Conservation (phyloP, 441 rosid genomes). For the Aleurites moluccanus region DNA sequence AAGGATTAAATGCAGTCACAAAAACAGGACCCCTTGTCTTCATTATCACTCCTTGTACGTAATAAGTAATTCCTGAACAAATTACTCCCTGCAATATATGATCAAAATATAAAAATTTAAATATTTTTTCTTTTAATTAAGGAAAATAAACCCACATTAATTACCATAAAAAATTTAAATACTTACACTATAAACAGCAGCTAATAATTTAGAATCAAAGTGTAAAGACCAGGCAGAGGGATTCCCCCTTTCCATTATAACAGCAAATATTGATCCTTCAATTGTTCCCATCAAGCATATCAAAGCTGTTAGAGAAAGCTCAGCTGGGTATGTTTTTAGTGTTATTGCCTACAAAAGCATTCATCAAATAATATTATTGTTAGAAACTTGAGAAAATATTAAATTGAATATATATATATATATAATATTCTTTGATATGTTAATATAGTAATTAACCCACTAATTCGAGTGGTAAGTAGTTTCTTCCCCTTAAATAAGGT, state of each 20-base stretch:
- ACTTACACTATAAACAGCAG: slow-evolving; percentile 77
- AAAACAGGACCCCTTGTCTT: slow-evolving; percentile 82
- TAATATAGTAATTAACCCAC: too few relatives aligned
- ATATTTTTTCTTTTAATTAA: too few relatives aligned
- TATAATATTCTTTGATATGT: too few relatives aligned
- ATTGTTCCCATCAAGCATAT: slow-evolving; percentile 74
- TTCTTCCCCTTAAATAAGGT: too few relatives aligned
- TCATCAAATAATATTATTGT: too few relatives aligned
- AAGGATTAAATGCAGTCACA: slow-evolving; percentile 79
- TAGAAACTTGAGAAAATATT: neutral
- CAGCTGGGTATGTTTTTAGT: slow-evolving; percentile 64
- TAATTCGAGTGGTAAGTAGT: too few relatives aligned
- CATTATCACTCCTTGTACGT: slow-evolving; percentile 74
- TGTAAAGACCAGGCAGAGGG: slow-evolving; percentile 57
- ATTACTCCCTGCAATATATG: slow-evolving; percentile 61
- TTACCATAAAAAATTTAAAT: neutral
- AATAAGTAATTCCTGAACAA: slow-evolving; percentile 77
- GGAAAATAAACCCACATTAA: too few relatives aligned
- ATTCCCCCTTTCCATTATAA: slow-evolving; percentile 59
- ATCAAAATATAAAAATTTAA: too few relatives aligned
- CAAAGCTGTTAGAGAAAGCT: slow-evolving; percentile 71
- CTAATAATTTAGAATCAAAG: slow-evolving; percentile 73
- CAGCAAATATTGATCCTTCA: slow-evolving; percentile 53
- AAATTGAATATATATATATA: neutral
- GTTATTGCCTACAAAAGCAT: slow-evolving; percentile 52